Evolutionary conservation across 306 rosid genomes (phyloP), one percentile per base, ranked within the genome.

Genomic region (Gleditsia sinensis): DNA sequence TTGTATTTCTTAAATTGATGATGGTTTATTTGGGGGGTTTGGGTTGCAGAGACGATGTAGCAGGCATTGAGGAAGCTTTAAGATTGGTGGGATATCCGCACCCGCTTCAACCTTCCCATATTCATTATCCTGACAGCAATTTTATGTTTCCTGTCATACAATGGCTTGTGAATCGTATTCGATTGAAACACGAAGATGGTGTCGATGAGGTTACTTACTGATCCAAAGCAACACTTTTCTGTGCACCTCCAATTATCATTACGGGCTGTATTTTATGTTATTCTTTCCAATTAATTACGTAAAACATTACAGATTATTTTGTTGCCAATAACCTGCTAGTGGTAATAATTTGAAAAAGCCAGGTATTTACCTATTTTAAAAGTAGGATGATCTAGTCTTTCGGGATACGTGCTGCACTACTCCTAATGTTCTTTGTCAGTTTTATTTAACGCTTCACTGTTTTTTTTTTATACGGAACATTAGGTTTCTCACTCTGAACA

Each of bases 1-100:
- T 27, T 36, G 9, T 24, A 55, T 4, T 39, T 55, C 42, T 21
- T 62, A 36, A 10, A 39, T 46, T 49, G 75, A 19, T 56, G 16
- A 34, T 64, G n/a, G 19, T 43, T 75, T 33, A 10, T 64, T 10
- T 63, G 1, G 36, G 76, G 76, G 40, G 2, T 7, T 49, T 30
- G 23, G 54, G 43, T 20, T 76, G 72, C 86, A 67, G 90, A 59
- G 75, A 72, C 42, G 48, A 67, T 13, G 78, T 71, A 54, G 51
- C 28, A 23, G 25, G 55, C 67, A 85, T 85, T 46, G 86, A 74
- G 56, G 89, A 90, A 53, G 75, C 81, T 70, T 48, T 87, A 21
- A 76, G 75, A 73, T 68, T 42, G 75, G 45, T 78, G 7, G 80
- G 86, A 71, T 90, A 87, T 23, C 87, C 90, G n/a, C 42, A 77